Conservation (phyloP, 768 basidiomycete species). For the Russula foetens region DNA sequence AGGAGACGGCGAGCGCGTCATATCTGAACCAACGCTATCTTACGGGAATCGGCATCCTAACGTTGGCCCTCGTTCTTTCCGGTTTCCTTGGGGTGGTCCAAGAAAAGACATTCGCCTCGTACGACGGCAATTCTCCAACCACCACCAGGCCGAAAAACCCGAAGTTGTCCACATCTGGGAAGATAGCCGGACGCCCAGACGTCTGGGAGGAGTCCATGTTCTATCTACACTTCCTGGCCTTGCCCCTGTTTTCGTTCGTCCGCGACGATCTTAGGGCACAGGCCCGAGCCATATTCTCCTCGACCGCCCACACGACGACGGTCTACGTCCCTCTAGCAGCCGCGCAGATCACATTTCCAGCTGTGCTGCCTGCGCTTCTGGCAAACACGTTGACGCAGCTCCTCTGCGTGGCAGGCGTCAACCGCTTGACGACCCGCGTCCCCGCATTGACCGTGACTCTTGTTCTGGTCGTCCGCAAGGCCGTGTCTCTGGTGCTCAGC, state of each 20-base stretch:
- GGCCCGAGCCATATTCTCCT: constrained; percentile 29
- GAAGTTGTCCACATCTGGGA: constrained; percentile 3
- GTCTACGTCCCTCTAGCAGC: constrained; percentile 20
- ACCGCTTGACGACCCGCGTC: constrained; percentile 73
- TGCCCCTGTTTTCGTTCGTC: constrained; percentile 68
- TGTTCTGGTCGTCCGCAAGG: constrained; percentile 74
- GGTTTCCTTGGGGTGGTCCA: constrained; percentile 80
- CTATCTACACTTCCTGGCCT: constrained; percentile 74
- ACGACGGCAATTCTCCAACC: constrained; percentile 26
- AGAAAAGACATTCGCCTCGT: constrained; percentile 63
- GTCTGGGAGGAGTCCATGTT: constrained; percentile 88
- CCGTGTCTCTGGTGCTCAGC: constrained; percentile 66
- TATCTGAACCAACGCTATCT: constrained; percentile 37
- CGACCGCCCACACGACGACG: not conserved
- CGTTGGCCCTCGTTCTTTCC: constrained; percentile 68
- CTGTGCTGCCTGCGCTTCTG: constrained; percentile 51
- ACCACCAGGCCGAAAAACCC: constrained; percentile 6
- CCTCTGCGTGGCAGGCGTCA: constrained; percentile 79
- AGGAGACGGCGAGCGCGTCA: constrained; percentile 5
- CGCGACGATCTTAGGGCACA: constrained; percentile 44
- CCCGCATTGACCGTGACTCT: constrained; percentile 72
- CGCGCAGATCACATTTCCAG: constrained; percentile 41
- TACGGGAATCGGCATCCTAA: constrained; percentile 65
- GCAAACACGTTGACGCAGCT: constrained; percentile 81
- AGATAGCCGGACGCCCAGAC: not conserved